Evolutionary conservation across 2,329 filamentous ascomycete genomes (phyloP), one percentile per base, ranked within the genome.

Genomic region (Ascocoryne sarcoides): DNA sequence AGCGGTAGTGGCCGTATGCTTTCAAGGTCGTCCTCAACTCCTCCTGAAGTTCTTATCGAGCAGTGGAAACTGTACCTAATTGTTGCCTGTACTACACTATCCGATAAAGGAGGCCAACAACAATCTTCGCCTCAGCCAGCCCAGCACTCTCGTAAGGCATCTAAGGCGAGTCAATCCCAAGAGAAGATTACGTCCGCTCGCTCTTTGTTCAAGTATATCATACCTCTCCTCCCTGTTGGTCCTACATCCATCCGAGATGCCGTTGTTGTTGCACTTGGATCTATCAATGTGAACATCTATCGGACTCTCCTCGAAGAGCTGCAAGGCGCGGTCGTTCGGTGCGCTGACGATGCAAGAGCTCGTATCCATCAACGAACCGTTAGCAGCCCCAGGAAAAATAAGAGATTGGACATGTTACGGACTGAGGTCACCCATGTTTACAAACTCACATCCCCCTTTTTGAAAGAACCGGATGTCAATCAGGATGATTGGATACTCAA

Each of bases 11-110:
- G 55, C 14, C 50, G 58, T 5, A 38, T 59, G 17, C 47, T 56
- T 8, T 50, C 66, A 50, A 69, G 77, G 57, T 75, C 73, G 44
- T 79, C 74, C 43, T 82, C 78, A 2, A 81, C 82, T 1, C 83
- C 88, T 14, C 84, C 89, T 0, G 88, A 94, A 53, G 79, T 94
- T 16, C 71, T 95, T 42, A 79, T 98, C 43, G 93, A 96, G 62
- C 92, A 98, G 60, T 98, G 90, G 90, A 96, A 95, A 62, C 69
- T 96, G 2, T 96, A 96, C 60, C 71, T 98, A 18, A 89, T 95
- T 40, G 95, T 98, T 65, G 92, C 90, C 8, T 98, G 93, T 63
- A 95, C 90, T 8, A 96, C 92, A 0, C 70, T 98, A 42, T 89
- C 85, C 28, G 92, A 92, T 50, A 76, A 86, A 8, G 87, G 87